Percentiles rank a stretch among this genome's conserved stretches.
These are phyloP conservation scores for Agarophyton chilense DNA, from an alignment of 23 red algal genomes.

Conservation along the genomic window DNA sequence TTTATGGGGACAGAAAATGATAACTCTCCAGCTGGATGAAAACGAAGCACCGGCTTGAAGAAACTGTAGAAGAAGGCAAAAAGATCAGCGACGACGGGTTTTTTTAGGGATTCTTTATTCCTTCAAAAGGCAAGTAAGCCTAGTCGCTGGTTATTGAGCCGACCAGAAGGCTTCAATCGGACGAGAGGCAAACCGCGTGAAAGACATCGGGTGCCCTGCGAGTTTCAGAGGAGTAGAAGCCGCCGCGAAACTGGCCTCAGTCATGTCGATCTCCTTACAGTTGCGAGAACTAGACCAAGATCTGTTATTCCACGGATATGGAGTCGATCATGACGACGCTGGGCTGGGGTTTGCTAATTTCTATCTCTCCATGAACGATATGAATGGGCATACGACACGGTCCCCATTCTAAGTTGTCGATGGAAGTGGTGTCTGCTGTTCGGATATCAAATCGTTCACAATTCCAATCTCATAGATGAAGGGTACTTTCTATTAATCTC, in stretches of 20 bases:
- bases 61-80: too few relatives aligned
- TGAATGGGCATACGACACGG: not conserved
- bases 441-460: slow-evolving; percentile 2
- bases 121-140: slow-evolving; percentile 9
- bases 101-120: not conserved
- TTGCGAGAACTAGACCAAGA: slow-evolving; percentile 7
- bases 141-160: not conserved
- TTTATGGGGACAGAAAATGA: too few relatives aligned
- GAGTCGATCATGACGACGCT: slow-evolving; percentile 14
- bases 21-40: too few relatives aligned
- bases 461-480: slow-evolving; percentile 1
- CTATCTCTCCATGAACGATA: not conserved
- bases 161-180: not conserved
- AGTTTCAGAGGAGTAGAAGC: not conserved
- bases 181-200: not conserved
- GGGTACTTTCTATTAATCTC: not conserved
- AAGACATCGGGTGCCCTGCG: not conserved
- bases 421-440: slow-evolving; percentile 26
- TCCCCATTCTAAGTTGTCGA: slow-evolving; percentile 39
- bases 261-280: not conserved
- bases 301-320: slow-evolving; percentile 22
- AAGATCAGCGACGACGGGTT: too few relatives aligned
- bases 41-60: too few relatives aligned
- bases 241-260: not conserved
- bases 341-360: not conserved